Evolutionary conservation across 176 grass and related monocot genomes (phyloP).

Genomic region (Paspalum notatum): DNA sequence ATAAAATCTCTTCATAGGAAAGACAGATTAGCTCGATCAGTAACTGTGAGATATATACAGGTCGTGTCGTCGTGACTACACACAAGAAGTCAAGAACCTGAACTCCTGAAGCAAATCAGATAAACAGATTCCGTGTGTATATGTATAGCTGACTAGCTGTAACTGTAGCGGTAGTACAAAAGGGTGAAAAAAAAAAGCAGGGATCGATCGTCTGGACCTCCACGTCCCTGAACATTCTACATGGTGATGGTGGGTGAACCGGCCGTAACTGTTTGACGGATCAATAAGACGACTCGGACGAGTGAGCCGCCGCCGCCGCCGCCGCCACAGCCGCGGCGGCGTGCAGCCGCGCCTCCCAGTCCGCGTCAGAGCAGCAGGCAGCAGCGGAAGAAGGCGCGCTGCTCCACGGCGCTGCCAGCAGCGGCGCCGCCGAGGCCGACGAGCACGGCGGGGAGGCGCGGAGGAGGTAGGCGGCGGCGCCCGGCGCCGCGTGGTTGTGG

Average conservation of each 20-base stretch:
- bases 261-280: not conserved
- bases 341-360: slow-evolving; percentile 19
- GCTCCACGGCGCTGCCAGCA: not conserved
- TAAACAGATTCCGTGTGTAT: not conserved
- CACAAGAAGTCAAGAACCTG: not conserved
- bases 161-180: not conserved
- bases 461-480: not conserved
- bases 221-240: not conserved
- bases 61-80: not conserved
- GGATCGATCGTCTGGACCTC: not conserved
- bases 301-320: slow-evolving; percentile 32
- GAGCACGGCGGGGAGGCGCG: not conserved
- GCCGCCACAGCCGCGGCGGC: slow-evolving; percentile 27
- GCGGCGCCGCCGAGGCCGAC: not conserved
- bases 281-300: slow-evolving; percentile 46
- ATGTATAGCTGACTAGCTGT: not conserved
- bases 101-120: not conserved
- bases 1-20: not conserved
- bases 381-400: not conserved
- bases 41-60: not conserved
- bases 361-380: not conserved
- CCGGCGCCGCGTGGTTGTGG: slow-evolving; percentile 75
- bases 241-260: no score
- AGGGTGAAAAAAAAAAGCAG: not conserved
- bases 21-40: not conserved